Evolutionary conservation across 768 basidiomycete species (phyloP), one percentile per base, ranked within the genome.

Genomic region (Russula sp.): DNA sequence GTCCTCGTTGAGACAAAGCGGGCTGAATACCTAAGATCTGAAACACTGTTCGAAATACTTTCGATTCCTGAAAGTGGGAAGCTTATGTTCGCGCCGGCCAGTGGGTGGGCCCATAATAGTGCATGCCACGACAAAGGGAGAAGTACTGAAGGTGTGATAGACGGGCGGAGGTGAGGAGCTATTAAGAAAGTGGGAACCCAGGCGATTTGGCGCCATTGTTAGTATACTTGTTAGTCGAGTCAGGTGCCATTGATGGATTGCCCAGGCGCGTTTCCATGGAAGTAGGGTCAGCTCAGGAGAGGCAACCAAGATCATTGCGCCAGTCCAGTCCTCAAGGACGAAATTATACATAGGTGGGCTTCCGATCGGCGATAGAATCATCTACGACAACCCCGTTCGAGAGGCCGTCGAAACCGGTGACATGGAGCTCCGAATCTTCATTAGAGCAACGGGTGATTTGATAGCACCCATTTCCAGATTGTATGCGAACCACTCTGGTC

Each of bases 231-330:
- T 35, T 22, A 18, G 58, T 58, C 36, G 39, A 57, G 42, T 47
- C 29, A 8, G 52, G 56, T 57, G 43, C 50, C 56, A 32, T 58
- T 34, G 49, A 41, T 62, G 20, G 8, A 62, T 52, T 47, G 29
- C 7, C 25, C 35, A 20, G 56, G 49, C 32, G 50, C 61, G 51
- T 62, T 62, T 46, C 61, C 50, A 62, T 62, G 32, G 9, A 6
- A 47, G 50, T 52, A 6, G 13, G 36, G 36, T 3, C 35, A 34
- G 25, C 34, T 46, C 56, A 39, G 22, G 55, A 45, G 43, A 57
- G 41, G 60, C 25, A 51, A 61, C 61, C 56, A 58, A 46, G 43
- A 46, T 53, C 45, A 58, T 46, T 58, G 61, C 56, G 38, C 61
- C 50, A 46, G 36, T 35, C 20, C 14, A 41, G 14, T 35, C 43